Evolutionary conservation across 1,284 basidiomycete species (phyloP).

Genomic region (Heterobasidion occidentale): DNA sequence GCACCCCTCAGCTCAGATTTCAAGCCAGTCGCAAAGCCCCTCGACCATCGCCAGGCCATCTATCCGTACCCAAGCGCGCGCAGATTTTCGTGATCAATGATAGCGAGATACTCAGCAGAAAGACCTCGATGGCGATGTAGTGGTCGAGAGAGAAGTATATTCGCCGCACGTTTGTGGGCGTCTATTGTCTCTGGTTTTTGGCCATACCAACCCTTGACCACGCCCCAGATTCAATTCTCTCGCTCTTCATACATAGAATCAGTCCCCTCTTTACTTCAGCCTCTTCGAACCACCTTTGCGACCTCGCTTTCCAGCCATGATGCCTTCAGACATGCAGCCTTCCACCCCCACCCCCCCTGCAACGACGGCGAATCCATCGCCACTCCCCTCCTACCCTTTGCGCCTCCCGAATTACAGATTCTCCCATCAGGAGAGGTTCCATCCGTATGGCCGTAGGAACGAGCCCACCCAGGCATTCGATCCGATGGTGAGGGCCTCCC

Average conservation of each 20-base stretch:
- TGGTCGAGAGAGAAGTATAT: background rate
- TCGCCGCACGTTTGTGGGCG: background rate
- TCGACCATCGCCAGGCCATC: background rate
- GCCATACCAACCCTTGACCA: background rate
- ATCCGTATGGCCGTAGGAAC: slow-evolving; percentile 10
- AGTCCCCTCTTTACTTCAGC: too few relatives aligned
- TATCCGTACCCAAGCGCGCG: background rate
- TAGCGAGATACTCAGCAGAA: background rate
- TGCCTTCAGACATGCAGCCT: background rate
- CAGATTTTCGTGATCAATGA: background rate
- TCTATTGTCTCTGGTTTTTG: background rate
- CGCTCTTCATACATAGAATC: too few relatives aligned
- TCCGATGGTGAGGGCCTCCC: background rate
- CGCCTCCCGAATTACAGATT: slow-evolving; percentile 12
- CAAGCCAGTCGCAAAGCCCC: too few relatives aligned
- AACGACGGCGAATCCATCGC: background rate
- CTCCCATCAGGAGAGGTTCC: slow-evolving; percentile 9
- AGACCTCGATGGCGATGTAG: background rate
- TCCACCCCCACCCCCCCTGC: background rate
- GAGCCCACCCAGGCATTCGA: background rate
- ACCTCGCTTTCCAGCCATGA: too few relatives aligned
- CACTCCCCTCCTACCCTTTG: slow-evolving; percentile 3
- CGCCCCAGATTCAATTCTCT: background rate
- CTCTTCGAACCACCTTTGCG: too few relatives aligned
- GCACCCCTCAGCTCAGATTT: too few relatives aligned